Evolutionary conservation across 352 stramenopile species (phyloP).

Genomic region (Phytophthora ohioensis): DNA sequence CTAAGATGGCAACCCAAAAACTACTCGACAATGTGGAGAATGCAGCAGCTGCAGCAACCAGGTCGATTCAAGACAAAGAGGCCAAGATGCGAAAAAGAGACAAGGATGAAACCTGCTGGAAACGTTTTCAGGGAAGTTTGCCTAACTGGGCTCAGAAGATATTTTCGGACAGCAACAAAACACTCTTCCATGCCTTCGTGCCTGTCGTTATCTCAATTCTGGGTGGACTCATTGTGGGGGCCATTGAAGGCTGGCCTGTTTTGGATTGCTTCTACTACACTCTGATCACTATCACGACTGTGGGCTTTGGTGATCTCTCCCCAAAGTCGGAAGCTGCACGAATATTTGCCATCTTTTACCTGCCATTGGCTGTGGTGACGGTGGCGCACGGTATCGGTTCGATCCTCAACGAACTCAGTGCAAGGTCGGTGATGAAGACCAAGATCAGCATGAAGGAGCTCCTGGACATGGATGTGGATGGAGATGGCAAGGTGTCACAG

Average conservation of each 20-base stretch:
- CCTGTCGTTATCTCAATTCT: conserved; percentile 65
- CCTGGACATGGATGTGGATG: conserved; percentile 71
- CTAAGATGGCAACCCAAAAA: conserved; percentile 64
- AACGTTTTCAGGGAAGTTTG: conserved; percentile 21
- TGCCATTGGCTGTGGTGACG: conserved; percentile 69
- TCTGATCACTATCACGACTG: conserved; percentile 91
- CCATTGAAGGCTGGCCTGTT: conserved; percentile 66
- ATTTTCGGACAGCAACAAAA: conserved; percentile 63
- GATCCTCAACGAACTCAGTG: conserved; percentile 69
- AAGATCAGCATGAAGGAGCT: conserved; percentile 85
- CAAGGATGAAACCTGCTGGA: conserved; percentile 18
- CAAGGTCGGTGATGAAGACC: conserved; percentile 65
- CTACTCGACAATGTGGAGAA: conserved; percentile 59
- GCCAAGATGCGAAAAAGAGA: conserved; percentile 18
- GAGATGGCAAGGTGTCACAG: conserved; percentile 72
- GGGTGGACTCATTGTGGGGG: conserved; percentile 58
- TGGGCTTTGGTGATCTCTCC: conserved; percentile 86
- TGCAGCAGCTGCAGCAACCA: conserved; percentile 35
- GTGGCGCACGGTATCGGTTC: conserved; percentile 74
- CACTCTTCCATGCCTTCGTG: conserved; percentile 50
- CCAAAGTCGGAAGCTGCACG: conserved; percentile 64
- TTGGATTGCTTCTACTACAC: conserved; percentile 94
- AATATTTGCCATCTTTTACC: conserved; percentile 90
- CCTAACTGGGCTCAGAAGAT: conserved; percentile 51
- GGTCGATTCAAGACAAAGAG: conserved; percentile 33